Percentiles rank a stretch among this genome's conserved stretches.
Evolutionary conservation across 306 rosid genomes (phyloP).

Genomic region (Quercus wislizeni): DNA sequence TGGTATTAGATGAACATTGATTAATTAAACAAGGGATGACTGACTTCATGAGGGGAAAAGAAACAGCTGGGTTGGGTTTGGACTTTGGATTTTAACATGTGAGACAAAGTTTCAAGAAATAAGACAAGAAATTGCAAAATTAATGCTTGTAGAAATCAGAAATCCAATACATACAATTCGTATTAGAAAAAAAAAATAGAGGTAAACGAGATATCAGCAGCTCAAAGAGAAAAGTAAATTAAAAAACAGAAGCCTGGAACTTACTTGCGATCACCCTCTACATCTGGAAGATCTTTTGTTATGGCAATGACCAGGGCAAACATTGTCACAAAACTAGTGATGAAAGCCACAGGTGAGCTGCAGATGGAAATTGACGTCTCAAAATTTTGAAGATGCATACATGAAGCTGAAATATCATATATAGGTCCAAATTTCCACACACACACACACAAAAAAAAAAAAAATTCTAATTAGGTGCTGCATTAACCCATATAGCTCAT

Average conservation of each 20-base stretch:
- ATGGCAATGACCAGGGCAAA: slow-evolving; percentile 95
- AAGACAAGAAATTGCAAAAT: neutral
- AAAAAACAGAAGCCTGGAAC: slow-evolving; percentile 21
- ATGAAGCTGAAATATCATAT: neutral
- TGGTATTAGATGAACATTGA: slow-evolving; percentile 14
- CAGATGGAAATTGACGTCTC: slow-evolving; percentile 35
- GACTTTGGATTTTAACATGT: neutral
- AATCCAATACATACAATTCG: neutral
- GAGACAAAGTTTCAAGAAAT: neutral
- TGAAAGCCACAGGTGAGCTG: slow-evolving; percentile 92
- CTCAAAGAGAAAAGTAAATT: slow-evolving; percentile 19
- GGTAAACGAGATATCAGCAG: slow-evolving; percentile 8
- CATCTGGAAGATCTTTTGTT: slow-evolving; percentile 97
- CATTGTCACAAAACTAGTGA: slow-evolving; percentile 85
- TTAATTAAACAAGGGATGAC: neutral
- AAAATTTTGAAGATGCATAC: neutral
- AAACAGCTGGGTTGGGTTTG: neutral
- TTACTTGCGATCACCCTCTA: slow-evolving; percentile 96
- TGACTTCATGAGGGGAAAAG: neutral
- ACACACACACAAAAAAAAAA: neutral
- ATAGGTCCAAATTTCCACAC: neutral
- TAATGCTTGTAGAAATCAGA: neutral
- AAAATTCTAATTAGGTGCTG: neutral
- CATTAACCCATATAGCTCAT: neutral
- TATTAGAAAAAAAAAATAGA: neutral